Evolutionary conservation across 352 stramenopile genomes (phyloP).

Genomic region (Pythium graminicola): DNA sequence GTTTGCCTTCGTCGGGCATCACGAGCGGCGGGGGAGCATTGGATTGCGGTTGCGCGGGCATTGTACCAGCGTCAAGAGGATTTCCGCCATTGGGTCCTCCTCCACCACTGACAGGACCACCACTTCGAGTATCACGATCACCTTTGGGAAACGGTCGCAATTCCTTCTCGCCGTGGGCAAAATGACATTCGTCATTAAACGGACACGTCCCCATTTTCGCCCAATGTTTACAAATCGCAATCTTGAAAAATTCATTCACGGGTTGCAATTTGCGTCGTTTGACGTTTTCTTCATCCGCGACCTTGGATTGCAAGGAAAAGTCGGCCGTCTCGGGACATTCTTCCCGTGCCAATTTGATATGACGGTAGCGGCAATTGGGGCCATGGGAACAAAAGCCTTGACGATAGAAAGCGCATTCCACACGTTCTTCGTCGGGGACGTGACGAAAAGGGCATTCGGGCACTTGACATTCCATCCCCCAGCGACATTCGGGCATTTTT

Average conservation of each 20-base stretch:
- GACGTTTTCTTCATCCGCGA: constrained; percentile 86
- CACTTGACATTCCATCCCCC: constrained; percentile 95
- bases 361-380: constrained; percentile 92
- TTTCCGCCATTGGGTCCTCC: no score
- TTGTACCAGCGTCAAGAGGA: no score
- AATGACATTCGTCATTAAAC: constrained; percentile 96
- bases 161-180: constrained; percentile 94
- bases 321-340: constrained; percentile 92
- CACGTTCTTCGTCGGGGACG: constrained; percentile 92
- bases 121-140: constrained; percentile 26
- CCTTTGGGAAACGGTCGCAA: constrained; percentile 83
- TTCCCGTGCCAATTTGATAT: constrained; percentile 90
- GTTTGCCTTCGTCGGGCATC: constrained; percentile 66
- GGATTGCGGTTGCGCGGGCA: neutral
- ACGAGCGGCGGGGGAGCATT: constrained; percentile 18
- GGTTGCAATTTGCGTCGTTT: constrained; percentile 81
- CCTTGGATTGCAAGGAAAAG: constrained; percentile 91
- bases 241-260: constrained; percentile 97
- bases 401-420: constrained; percentile 97
- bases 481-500: constrained; percentile 97
- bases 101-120: constrained; percentile 4
- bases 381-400: constrained; percentile 98
- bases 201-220: constrained; percentile 93
- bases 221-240: constrained; percentile 97
- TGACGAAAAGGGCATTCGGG: constrained; percentile 96